Percentiles rank a stretch among this genome's conserved stretches.
Evolutionary conservation across 768 basidiomycete species (phyloP).

Genomic region (Termitomyces sp.): DNA sequence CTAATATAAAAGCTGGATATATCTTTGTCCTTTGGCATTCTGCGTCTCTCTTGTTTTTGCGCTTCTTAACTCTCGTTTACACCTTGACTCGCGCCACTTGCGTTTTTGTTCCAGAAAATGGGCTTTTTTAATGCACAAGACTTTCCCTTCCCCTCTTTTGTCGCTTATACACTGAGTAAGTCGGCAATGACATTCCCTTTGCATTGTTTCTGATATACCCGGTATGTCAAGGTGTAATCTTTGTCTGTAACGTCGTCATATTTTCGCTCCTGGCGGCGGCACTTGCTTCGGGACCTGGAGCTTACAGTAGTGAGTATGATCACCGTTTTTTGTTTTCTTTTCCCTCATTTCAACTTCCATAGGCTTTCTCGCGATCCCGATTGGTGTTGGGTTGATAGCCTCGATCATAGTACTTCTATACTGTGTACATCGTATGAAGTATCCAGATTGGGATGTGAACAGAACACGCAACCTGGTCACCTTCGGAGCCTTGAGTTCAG

Average conservation of each 20-base stretch:
- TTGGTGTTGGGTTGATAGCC: slow-evolving; percentile 17
- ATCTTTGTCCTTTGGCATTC: neutral
- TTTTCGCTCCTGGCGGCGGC: slow-evolving; percentile 12
- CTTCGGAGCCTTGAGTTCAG: slow-evolving; percentile 10
- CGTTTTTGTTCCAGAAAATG: neutral
- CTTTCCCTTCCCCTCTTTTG: slow-evolving; percentile 14
- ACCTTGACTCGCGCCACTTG: neutral
- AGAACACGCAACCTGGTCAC: slow-evolving; percentile 14
- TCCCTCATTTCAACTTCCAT: neutral
- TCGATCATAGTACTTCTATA: slow-evolving; percentile 16
- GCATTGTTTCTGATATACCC: neutral
- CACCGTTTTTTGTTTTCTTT: neutral
- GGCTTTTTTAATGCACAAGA: slow-evolving; percentile 6
- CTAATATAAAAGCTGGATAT: neutral
- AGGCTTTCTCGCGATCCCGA: slow-evolving; percentile 16
- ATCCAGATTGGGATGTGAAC: slow-evolving; percentile 8
- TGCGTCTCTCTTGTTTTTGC: too few species aligned
- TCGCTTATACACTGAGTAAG: slow-evolving; percentile 12
- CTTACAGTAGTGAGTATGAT: slow-evolving; percentile 10
- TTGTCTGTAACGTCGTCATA: slow-evolving; percentile 6
- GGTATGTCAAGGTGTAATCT: slow-evolving; percentile 7
- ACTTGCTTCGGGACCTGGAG: slow-evolving; percentile 11
- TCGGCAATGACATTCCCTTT: neutral
- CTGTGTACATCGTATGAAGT: slow-evolving; percentile 16
- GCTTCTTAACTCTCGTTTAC: neutral